Base-by-base conservation (phyloP, 2,329 filamentous ascomycete genomes). In the Neonectria coccinea region DNA sequence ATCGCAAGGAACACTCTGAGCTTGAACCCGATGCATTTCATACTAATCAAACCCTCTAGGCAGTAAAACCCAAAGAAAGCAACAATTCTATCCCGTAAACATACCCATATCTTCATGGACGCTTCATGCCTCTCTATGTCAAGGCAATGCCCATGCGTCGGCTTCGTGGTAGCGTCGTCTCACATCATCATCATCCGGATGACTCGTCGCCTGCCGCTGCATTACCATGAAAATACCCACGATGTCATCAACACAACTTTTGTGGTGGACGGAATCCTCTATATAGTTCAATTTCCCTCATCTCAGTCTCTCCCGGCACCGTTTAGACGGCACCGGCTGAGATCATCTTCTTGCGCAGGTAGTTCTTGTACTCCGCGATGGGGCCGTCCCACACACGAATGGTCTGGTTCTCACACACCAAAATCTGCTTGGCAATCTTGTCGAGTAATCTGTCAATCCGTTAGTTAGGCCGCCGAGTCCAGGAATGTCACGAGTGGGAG, bases 401-500 rank as follows among this genome's bases (percentile, higher is more conserved):
- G 14, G 94, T 94, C 88, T 94, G 94, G 89, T 99, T 94, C 85
- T 99, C 96, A 83, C 97, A 99, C 61, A 99, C 96, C 84, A 99
- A 90, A 82, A 99, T 99, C 81, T 99, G 93, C 88, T 99, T 99
- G 74, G 96, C 96, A 80, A 99, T 98, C 87, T 97, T 97, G 89
- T 99, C 96, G 71, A 99, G 90, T 76, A 99, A 86, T 86, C 95
- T 97, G 62, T 61, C 41, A 5, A 6, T 22, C 14, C 4, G 55
- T 74, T 69, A 77, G 69, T 42, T 1, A 11, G n/a, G 27, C 29
- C n/a, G 27, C 27, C 14, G n/a, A 9, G 8, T 42, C n/a, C 2
- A 42, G n/a, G 8, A 12, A 48, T n/a, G 25, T 9, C 4, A 14
- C 20, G 39, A 25, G 56, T 22, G 42, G 10, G 18, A 29, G 56